Evolutionary conservation across 2,329 filamentous ascomycete species (phyloP).

Genomic region (Alternaria hordeiaustralica): DNA sequence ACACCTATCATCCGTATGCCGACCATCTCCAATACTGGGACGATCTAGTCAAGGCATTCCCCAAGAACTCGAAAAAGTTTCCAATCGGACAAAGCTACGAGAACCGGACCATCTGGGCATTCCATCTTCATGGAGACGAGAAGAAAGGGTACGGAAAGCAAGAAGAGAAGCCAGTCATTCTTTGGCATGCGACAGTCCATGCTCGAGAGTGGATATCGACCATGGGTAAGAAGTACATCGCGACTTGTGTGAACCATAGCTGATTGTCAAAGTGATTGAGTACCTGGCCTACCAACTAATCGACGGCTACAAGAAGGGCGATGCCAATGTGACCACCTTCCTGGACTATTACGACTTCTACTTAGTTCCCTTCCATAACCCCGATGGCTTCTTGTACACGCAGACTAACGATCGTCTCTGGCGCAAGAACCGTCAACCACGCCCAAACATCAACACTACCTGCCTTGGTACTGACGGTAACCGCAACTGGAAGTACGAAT

Average conservation of each 20-base stretch:
- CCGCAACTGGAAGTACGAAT: constrained; percentile 45
- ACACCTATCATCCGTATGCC: constrained; percentile 40
- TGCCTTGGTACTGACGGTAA: constrained; percentile 45
- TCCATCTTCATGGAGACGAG: constrained; percentile 34
- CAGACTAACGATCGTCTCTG: constrained; percentile 46
- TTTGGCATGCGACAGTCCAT: constrained; percentile 45
- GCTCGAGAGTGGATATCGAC: constrained; percentile 34
- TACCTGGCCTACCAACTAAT: constrained; percentile 41
- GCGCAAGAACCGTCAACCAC: constrained; percentile 46
- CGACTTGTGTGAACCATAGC: neutral
- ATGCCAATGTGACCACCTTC: constrained; percentile 36
- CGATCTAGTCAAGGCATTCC: constrained; percentile 35
- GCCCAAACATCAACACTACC: constrained; percentile 32
- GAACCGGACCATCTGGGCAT: constrained; percentile 38
- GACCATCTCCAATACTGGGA: constrained; percentile 41
- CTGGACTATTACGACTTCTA: constrained; percentile 43
- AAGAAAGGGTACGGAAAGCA: constrained; percentile 17
- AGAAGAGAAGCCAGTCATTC: constrained; percentile 37
- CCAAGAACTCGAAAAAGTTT: constrained; percentile 37
- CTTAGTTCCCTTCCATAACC: constrained; percentile 42
- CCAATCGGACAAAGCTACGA: constrained; percentile 38
- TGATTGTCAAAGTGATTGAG: constrained; percentile 28
- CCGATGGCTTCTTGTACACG: constrained; percentile 43
- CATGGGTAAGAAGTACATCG: constrained; percentile 19
- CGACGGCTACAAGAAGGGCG: constrained; percentile 33